Evolutionary conservation across 176 grass and related monocot genomes (phyloP).

Genomic region (Sorghum bicolor): Sorghum_bicolor_NCBIv3 NC_012870.2:8592001-8592500

Average conservation of each 20-base stretch:
- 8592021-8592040: not conserved
- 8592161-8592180: slow-evolving; percentile 49
- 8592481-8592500: too few relatives aligned
- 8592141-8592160: slow-evolving; percentile 28
- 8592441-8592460: too few relatives aligned
- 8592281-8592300: slow-evolving; percentile 9
- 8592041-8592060: not conserved
- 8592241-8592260: slow-evolving; percentile 52
- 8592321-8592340: not conserved
- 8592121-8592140: not conserved
- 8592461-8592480: too few relatives aligned
- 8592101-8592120: not conserved
- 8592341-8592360: slow-evolving; percentile 32
- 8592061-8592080: not conserved
- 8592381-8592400: not conserved
- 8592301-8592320: not conserved
- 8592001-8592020: slow-evolving; percentile 3
- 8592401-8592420: slow-evolving; percentile 21
- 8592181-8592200: slow-evolving; percentile 67
- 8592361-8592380: slow-evolving; percentile 36
- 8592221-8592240: slow-evolving; percentile 67
- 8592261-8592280: slow-evolving; percentile 50
- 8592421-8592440: too few relatives aligned
- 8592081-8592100: not conserved
- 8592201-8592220: slow-evolving; percentile 72